These are phyloP conservation scores for Plasmodiophora brassicae DNA, from an alignment of 208 protist species.

Conservation along the genomic window DNA sequence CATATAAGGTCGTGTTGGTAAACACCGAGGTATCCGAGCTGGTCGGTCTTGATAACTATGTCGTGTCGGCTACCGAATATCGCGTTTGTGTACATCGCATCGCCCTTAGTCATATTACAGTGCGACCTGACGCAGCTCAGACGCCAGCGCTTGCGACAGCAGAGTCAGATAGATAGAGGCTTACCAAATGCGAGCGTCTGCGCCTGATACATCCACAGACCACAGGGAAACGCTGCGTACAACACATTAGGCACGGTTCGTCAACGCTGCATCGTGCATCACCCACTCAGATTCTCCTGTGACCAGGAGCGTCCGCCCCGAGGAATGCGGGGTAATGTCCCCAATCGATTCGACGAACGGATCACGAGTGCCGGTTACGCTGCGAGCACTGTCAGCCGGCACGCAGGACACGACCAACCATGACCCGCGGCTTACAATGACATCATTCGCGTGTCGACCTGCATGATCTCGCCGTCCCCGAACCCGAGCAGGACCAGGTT, in stretches of 20 bases:
- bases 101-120: background rate
- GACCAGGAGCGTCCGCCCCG: background rate
- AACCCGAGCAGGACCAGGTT: background rate
- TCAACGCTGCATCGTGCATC: background rate
- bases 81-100: background rate
- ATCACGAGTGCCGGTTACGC: background rate
- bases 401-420: background rate
- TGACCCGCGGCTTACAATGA: background rate
- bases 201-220: background rate
- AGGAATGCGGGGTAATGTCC: background rate
- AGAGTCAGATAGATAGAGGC: too few relatives aligned
- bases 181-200: background rate
- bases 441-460: background rate
- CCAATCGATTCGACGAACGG: slow-evolving; percentile 1
- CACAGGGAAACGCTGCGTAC: background rate
- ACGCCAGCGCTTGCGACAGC: background rate
- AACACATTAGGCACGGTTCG: background rate
- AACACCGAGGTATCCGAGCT: background rate
- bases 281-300: background rate
- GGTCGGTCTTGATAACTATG: slow-evolving; percentile 4
- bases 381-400: background rate
- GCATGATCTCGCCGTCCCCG: slow-evolving; percentile 1
- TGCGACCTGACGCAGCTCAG: too few relatives aligned
- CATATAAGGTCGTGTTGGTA: background rate
- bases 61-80: background rate